Conservation (phyloP, 768 basidiomycete genomes). For the Termitomyces sp. region DNA sequence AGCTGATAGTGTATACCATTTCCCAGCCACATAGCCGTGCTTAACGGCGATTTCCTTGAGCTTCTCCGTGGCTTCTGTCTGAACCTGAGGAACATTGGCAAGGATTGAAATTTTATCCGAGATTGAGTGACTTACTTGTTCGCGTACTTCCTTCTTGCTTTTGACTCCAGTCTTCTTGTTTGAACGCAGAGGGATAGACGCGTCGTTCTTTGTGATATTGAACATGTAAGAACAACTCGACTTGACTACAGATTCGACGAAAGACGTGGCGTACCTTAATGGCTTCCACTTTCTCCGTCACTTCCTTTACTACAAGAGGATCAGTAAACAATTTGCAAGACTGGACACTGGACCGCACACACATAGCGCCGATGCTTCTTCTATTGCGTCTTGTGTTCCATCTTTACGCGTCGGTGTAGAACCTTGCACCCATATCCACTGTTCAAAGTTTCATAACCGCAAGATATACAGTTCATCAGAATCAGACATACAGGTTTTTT, state of each 20-base stretch:
- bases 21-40: constrained; percentile 52
- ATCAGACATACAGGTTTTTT: constrained; percentile 57
- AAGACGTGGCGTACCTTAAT: constrained; percentile 44
- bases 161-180: constrained; percentile 69
- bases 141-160: constrained; percentile 73
- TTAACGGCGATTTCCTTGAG: constrained; percentile 55
- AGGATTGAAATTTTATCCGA: neutral
- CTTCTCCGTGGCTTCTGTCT: constrained; percentile 51
- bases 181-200: constrained; percentile 57
- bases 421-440: constrained; percentile 67
- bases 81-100: constrained; percentile 34
- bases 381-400: constrained; percentile 26
- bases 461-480: neutral
- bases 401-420: constrained; percentile 19
- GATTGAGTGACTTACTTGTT: constrained; percentile 39
- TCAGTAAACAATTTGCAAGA: neutral
- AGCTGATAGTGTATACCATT: constrained; percentile 47
- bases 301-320: constrained; percentile 42
- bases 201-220: constrained; percentile 44
- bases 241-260: neutral
- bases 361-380: constrained; percentile 45
- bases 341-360: constrained; percentile 10
- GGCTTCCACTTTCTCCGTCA: constrained; percentile 49
- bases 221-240: neutral
- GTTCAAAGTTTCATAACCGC: neutral